These are phyloP conservation scores for Erodium texanum DNA, from an alignment of 441 rosid genomes.

Conservation along the genomic window DNA sequence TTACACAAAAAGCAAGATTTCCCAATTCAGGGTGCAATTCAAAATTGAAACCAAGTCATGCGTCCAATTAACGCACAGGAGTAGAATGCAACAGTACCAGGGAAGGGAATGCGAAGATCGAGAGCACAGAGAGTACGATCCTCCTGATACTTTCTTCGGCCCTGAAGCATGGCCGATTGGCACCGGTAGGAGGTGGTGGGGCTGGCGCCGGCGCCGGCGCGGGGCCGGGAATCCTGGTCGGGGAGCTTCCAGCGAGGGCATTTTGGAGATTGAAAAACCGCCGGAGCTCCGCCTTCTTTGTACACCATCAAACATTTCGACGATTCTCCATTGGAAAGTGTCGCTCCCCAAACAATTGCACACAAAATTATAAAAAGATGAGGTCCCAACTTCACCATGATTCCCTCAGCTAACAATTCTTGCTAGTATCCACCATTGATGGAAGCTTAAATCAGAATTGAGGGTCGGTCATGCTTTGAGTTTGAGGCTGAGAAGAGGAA, in stretches of 20 bases:
- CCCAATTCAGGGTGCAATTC: background rate
- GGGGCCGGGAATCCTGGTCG: constrained; percentile 16
- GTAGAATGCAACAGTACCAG: constrained; percentile 30
- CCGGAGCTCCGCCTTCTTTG: constrained; percentile 88
- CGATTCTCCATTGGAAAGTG: constrained; percentile 43
- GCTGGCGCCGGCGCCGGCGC: constrained; percentile 21
- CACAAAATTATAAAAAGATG: background rate
- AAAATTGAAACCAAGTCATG: background rate
- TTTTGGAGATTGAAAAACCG: constrained; percentile 74
- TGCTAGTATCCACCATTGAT: background rate
- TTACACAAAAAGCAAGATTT: background rate
- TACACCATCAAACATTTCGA: constrained; percentile 75
- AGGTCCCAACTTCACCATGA: background rate
- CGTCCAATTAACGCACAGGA: background rate
- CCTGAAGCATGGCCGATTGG: constrained; percentile 61
- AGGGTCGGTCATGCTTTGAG: background rate
- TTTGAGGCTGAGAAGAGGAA: background rate
- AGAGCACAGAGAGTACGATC: constrained; percentile 80
- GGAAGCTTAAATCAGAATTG: background rate
- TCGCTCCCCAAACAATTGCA: background rate
- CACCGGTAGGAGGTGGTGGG: constrained; percentile 31
- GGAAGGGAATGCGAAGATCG: constrained; percentile 71
- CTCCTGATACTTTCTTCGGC: constrained; percentile 71
- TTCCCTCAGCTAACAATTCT: background rate
- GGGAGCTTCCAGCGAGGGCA: constrained; percentile 88